These are phyloP conservation scores for Diplodia seriata DNA, from an alignment of 2,329 filamentous ascomycete genomes.

Conservation along the genomic window DNA sequence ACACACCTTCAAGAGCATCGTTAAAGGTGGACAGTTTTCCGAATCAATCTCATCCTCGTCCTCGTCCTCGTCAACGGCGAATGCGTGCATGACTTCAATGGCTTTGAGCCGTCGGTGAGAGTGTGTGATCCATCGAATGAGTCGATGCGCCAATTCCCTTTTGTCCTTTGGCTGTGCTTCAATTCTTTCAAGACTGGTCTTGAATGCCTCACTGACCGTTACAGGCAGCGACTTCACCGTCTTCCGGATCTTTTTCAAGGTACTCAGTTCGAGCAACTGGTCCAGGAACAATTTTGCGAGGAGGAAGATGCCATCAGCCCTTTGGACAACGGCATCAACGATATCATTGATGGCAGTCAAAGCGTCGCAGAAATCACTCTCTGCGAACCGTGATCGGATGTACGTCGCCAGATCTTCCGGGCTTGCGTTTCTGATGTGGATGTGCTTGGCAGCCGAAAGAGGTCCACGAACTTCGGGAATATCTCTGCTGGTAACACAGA, in stretches of 20 bases:
- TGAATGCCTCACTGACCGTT: not conserved
- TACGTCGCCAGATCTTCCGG: not conserved
- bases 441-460: not conserved
- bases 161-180: not conserved
- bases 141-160: not conserved
- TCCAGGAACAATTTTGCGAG: not conserved
- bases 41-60: not conserved
- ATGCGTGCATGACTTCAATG: not conserved
- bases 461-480: not conserved
- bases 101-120: not conserved
- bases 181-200: not conserved
- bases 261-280: not conserved
- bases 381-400: not conserved
- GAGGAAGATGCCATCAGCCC: not conserved
- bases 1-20: not conserved
- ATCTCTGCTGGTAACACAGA: not conserved
- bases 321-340: not conserved
- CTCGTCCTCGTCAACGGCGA: not conserved
- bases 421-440: not conserved
- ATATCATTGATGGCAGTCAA: not conserved
- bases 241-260: not conserved
- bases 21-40: not conserved
- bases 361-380: not conserved
- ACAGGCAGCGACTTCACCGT: not conserved
- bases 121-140: slow-evolving; percentile 1